Percentiles rank a stretch among this genome's conserved stretches.
Conservation (phyloP, 2,329 filamentous ascomycete genomes). For the Aspergillus aculeatinus region DNA sequence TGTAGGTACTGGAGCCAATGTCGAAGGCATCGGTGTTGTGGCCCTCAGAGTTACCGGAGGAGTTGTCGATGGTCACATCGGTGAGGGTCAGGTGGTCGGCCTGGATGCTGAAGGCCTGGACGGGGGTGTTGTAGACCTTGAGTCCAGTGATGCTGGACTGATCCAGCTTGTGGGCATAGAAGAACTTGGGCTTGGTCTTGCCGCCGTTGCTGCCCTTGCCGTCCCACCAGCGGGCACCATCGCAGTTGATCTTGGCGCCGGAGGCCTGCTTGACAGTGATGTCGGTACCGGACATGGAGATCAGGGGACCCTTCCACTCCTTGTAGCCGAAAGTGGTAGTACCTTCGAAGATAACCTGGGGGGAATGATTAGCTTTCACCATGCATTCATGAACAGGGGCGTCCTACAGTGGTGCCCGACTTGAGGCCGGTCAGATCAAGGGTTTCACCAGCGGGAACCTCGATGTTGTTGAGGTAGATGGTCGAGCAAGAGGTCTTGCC, state of each 20-base stretch:
- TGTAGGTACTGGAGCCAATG: conserved; percentile 50
- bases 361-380: background rate
- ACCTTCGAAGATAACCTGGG: conserved; percentile 60
- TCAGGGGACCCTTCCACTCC: conserved; percentile 64
- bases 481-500: conserved; percentile 34
- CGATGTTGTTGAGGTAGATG: conserved; percentile 40
- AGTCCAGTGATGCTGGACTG: conserved; percentile 32
- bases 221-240: conserved; percentile 62
- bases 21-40: conserved; percentile 63
- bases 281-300: conserved; percentile 59
- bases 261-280: conserved; percentile 49
- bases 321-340: conserved; percentile 67
- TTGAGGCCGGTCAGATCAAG: conserved; percentile 38
- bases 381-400: background rate
- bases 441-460: conserved; percentile 38
- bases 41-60: conserved; percentile 49
- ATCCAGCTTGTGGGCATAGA: conserved; percentile 45
- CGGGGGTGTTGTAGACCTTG: conserved; percentile 35
- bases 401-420: conserved; percentile 31
- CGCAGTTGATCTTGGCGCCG: conserved; percentile 56
- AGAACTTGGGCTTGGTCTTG: conserved; percentile 65
- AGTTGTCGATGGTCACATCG: conserved; percentile 58
- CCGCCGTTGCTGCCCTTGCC: conserved; percentile 60
- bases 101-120: conserved; percentile 38
- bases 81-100: conserved; percentile 54